Evolutionary conservation across 495 filamentous ascomycete genomes (phyloP).

Genomic region (Saxophila tyrrhenica): DNA sequence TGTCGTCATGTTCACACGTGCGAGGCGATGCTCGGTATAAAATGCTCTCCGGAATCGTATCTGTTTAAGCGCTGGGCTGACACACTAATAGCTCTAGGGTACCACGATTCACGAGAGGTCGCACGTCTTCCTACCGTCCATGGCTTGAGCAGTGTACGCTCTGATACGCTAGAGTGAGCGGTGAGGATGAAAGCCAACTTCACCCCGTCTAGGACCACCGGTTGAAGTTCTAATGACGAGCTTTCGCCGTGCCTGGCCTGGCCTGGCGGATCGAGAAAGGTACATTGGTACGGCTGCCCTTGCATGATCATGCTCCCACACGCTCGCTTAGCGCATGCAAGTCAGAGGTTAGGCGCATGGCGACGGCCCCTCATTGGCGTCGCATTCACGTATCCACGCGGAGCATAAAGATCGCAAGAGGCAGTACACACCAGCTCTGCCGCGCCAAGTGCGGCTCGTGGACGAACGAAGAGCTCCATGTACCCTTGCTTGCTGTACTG

Average conservation of each 20-base stretch:
- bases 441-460: neutral
- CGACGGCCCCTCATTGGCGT: neutral
- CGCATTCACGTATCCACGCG: no score
- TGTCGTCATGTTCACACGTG: no score
- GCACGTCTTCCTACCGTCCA: no score
- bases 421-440: neutral
- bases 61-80: neutral
- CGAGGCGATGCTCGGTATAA: no score
- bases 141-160: no score
- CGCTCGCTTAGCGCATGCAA: constrained; percentile 1
- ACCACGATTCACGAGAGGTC: no score
- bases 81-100: neutral
- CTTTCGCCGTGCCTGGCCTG: neutral
- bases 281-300: neutral
- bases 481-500: neutral
- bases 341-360: neutral
- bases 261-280: neutral
- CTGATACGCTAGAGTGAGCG: no score
- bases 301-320: neutral
- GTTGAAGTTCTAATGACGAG: no score
- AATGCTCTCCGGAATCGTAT: neutral
- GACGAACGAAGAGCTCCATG: neutral
- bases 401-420: neutral
- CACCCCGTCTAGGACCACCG: no score
- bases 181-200: no score